Base-by-base conservation (phyloP, 768 basidiomycete genomes). In the Pleurotus tuoliensis region DNA sequence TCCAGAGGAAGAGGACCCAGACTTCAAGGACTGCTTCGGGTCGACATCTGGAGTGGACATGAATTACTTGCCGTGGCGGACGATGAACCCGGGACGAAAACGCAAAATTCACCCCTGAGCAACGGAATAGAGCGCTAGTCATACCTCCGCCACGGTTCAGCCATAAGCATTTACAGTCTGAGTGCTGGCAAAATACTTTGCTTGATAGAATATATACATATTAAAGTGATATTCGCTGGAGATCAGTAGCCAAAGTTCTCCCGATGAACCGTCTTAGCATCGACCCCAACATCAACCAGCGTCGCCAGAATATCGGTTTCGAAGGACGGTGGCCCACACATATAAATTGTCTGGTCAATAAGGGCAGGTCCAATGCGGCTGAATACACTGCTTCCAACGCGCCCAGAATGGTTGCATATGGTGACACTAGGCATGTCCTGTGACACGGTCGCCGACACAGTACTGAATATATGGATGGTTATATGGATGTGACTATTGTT, bases 281-380 rank as follows among this genome's bases (percentile, higher is more conserved):
- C 65, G 8, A 77, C 62, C 3, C 78, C 79, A 39, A 71, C 56
- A 4, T 63, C 67, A 3, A 59, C 64, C 56, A 83, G 59, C 1
- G 64, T 64, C 4, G 59, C 61, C n/a, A 76, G 47, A 1, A 75
- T 69, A 24, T 64, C 63, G 45, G 69, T 63, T 63, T 82, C 81
- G 52, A 81, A 83, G 2, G 61, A 63, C 20, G 66, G 69, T 1
- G 82, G 78, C 3, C 83, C 83, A 64, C 83, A 84, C 11, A 85
- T 45, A 58, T 75, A 84, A 1, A 69, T 63, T n/a, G 71, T 65
- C 44, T 69, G 66, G 11, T 62, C 67, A 20, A 39, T 40, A 5
- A 67, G 7, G 1, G 61, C 64, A 40, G 16, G 58, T 52, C 63
- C 49, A 24, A n/a, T 41, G 47, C 60, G 43, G 30, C 52, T 56